Conservation (phyloP, 2,329 filamentous ascomycete genomes). For the Diaporthe vexans region DNA sequence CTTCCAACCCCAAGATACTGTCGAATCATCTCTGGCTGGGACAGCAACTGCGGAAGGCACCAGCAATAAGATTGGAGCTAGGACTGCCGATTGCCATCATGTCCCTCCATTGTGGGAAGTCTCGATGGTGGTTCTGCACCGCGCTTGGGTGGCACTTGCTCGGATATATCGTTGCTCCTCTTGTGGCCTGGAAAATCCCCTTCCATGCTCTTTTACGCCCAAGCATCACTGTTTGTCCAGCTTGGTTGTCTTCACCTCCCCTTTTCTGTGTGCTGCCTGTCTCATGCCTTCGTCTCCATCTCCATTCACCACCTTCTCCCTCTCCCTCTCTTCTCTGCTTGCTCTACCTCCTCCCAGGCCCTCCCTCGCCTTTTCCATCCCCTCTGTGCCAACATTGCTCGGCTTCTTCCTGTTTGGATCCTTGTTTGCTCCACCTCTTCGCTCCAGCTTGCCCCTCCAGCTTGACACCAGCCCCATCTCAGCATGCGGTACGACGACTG, state of each 20-base stretch:
- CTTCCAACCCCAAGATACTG: background rate
- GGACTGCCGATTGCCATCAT: background rate
- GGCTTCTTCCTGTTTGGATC: background rate
- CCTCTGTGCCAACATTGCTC: background rate
- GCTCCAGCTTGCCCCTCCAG: background rate
- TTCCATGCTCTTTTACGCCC: background rate
- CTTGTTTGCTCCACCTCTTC: slow-evolving; percentile 25
- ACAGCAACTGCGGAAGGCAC: background rate
- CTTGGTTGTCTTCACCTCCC: background rate
- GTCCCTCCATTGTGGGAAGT: slow-evolving; percentile 4
- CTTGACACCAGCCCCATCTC: background rate
- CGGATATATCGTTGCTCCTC: background rate
- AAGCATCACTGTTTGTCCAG: background rate
- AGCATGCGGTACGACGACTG: slow-evolving; percentile 88
- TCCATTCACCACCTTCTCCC: background rate
- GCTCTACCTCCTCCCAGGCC: no score
- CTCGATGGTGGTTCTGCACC: background rate
- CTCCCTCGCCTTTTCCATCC: background rate
- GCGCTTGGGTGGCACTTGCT: background rate
- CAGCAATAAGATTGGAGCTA: background rate
- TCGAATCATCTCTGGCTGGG: background rate
- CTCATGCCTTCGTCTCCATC: background rate
- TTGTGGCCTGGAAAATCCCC: background rate
- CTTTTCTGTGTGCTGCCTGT: background rate
- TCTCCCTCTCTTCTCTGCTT: background rate